A percentile compares a stretch with the other conserved stretches of the same genome.
Evolutionary conservation across 2,329 filamentous ascomycete genomes (phyloP).

Genomic region (Fusarium irregulare): DNA sequence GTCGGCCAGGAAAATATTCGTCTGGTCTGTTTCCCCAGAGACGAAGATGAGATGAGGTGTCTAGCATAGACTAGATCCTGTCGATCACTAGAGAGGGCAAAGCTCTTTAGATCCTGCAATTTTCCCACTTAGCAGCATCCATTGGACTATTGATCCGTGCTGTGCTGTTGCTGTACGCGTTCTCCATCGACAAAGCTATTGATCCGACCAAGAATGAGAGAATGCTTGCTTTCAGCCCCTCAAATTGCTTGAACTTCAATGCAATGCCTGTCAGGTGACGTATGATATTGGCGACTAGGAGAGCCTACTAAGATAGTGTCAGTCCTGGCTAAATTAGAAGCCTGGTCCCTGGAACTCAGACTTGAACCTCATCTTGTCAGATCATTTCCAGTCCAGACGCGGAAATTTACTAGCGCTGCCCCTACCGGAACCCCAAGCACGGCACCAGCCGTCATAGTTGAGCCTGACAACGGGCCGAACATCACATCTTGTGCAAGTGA

Average conservation of each 20-base stretch:
- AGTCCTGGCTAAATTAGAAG: slow-evolving; percentile 20
- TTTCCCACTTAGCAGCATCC: slow-evolving; percentile 10
- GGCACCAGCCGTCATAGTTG: slow-evolving; percentile 35
- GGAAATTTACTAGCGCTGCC: slow-evolving; percentile 43
- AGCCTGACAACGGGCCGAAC: slow-evolving; percentile 29
- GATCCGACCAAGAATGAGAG: slow-evolving; percentile 7
- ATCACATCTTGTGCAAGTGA: slow-evolving; percentile 3
- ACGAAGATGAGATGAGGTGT: slow-evolving; percentile 24
- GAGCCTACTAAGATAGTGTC: slow-evolving; percentile 23
- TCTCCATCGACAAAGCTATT: slow-evolving; percentile 27
- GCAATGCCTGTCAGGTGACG: slow-evolving; percentile 37
- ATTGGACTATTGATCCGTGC: slow-evolving; percentile 20
- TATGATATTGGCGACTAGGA: slow-evolving; percentile 25
- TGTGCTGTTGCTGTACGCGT: slow-evolving; percentile 21
- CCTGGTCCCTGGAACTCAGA: slow-evolving; percentile 24
- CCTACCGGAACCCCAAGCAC: slow-evolving; percentile 33
- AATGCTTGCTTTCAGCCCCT: slow-evolving; percentile 19
- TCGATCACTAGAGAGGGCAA: slow-evolving; percentile 29
- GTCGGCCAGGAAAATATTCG: slow-evolving; percentile 33
- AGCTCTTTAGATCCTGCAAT: slow-evolving; percentile 23
- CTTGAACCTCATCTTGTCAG: slow-evolving; percentile 41
- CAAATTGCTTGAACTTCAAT: slow-evolving; percentile 26
- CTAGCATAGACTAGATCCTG: slow-evolving; percentile 26
- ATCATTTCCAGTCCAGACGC: slow-evolving; percentile 41
- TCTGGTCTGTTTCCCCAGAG: slow-evolving; percentile 25